Evolutionary conservation across 192 early-diverging fungal species (phyloP), one percentile per base, ranked within the genome.

Genomic region (Linnemannia schmuckeri): DNA sequence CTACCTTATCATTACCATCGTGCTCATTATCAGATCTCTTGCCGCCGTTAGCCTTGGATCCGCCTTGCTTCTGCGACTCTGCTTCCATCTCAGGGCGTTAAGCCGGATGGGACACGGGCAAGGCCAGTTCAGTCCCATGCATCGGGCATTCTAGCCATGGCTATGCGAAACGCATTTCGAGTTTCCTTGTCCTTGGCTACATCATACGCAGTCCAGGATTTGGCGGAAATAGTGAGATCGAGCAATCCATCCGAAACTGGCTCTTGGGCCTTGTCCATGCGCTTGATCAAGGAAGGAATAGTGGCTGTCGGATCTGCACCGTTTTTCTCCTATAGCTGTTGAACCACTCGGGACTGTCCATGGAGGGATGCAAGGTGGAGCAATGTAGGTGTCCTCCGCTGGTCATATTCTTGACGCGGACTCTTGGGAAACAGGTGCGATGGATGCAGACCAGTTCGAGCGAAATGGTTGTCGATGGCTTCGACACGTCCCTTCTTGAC

Each of bases 301-400:
- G 72, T 70, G 15, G 88, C 76, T 0, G 91, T 92, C 1, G 98
- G 98, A 79, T 99, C 95, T 0, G 95, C 97, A 20, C 93, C 92
- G 47, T 88, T 74, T 30, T 92, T 69, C 20, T 78, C 87, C 27
- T 96, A 86, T 33, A 99, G 87, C 33, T 91, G 90, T 7, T 75
- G 42, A 2, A 98, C 92, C 22, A 96, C 84, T 2, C 89, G 90
- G 1, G 81, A 38, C 49, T 93, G 92, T 0, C 93, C 93, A 1
- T 79, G 72, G 22, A 49, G 37, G 12, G 96, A 78, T 0, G 96
- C 96, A 37, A 96, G 74, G 84, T 99, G 97, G 22, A 98, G 88
- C 18, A 97, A 86, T 0, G 94, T 94, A 1, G 94, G 90, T 70
- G 40, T 76, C 0, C 79, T 57, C 1, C 83, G 75, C 15, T 69